Conservation (phyloP, 2,329 filamentous ascomycete genomes). For the Periconia digitata region DNA sequence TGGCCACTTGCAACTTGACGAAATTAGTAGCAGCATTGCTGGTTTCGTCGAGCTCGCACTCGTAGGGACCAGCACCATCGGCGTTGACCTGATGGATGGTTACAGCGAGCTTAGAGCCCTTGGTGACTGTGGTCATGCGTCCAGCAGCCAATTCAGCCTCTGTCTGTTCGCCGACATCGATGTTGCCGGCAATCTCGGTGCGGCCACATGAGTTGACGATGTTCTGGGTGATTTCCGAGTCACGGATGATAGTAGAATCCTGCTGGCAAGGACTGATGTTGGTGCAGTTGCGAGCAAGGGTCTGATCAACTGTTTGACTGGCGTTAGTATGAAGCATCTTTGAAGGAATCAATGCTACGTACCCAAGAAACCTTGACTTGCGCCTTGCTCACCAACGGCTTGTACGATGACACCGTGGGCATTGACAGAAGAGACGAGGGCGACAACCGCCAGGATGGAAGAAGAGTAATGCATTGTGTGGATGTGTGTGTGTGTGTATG, state of each 20-base stretch:
- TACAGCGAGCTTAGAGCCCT: conserved; percentile 30
- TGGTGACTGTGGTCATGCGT: conserved; percentile 29
- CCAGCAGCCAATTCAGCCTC: conserved; percentile 39
- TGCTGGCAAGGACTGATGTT: conserved; percentile 43
- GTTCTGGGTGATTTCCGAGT: conserved; percentile 40
- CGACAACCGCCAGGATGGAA: conserved; percentile 32
- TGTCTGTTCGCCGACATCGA: conserved; percentile 42
- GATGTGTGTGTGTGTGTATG: conserved; percentile 9
- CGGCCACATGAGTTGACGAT: conserved; percentile 42
- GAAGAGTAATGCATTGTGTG: conserved; percentile 27
- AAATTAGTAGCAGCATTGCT: conserved; percentile 50
- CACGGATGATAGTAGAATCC: conserved; percentile 40
- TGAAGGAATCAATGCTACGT: conserved; percentile 1
- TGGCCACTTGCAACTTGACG: conserved; percentile 55
- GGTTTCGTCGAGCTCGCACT: conserved; percentile 64
- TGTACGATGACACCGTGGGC: conserved; percentile 35
- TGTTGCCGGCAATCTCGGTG: conserved; percentile 41
- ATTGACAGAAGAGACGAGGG: conserved; percentile 29
- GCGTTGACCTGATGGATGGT: conserved; percentile 62
- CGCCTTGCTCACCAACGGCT: conserved; percentile 29
- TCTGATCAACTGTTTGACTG: conserved; percentile 28
- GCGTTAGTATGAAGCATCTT: conserved; percentile 1
- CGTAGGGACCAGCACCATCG: conserved; percentile 67
- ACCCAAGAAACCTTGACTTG: conserved; percentile 38
- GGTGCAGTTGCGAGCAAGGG: conserved; percentile 40